Evolutionary conservation across 495 filamentous ascomycete genomes (phyloP), one percentile per base, ranked within the genome.

Genomic region (Annulohypoxylon moriforme): DNA sequence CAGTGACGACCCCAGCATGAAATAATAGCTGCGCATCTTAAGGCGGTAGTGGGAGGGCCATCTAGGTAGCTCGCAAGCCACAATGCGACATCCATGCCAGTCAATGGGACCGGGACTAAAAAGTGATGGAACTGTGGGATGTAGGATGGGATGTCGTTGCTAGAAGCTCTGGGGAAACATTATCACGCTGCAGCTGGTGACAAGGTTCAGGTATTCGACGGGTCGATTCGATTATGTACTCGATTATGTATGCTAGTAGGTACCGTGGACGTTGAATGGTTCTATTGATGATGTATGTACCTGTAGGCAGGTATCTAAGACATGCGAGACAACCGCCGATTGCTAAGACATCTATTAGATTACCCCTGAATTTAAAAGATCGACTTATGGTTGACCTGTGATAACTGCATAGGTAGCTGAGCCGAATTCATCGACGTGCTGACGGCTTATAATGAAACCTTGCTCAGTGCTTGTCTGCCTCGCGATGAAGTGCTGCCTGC

Each of bases 1-100:
- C 34, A 56, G 33, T 50, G 27, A 47, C 31, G 27, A 60, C 69
- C 63, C 63, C 44, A 34, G 56, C 61, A 62, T 69, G 49, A 66
- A 62, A 56, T 69, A 47, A 73, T 73, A 72, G 69, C 52, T 68
- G 69, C 69, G 53, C 64, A 64, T 72, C 64, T 68, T 64, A 68
- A 60, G 34, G 60, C 67, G 47, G 65, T 68, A 36, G 33, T 50
- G 38, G 38, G n/a, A 29, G 56, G n/a, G 20, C 53, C 42, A 50
- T 60, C 64, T 60, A 38, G 18, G 53, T 22, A 36, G 42, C 16
- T 47, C 52, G 36, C 36, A 20, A 60, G 59, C 59, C 52, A 63
- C 58, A 22, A 63, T 63, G 47, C 47, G 47, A 53, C 60, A 56
- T 56, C 27, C n/a, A 56, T 56, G 52, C n/a, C 52, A 56, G n/a